Evolutionary conservation across 805 yeast species (phyloP).

Genomic region (Vanderwaltozyma tropicalis): DNA sequence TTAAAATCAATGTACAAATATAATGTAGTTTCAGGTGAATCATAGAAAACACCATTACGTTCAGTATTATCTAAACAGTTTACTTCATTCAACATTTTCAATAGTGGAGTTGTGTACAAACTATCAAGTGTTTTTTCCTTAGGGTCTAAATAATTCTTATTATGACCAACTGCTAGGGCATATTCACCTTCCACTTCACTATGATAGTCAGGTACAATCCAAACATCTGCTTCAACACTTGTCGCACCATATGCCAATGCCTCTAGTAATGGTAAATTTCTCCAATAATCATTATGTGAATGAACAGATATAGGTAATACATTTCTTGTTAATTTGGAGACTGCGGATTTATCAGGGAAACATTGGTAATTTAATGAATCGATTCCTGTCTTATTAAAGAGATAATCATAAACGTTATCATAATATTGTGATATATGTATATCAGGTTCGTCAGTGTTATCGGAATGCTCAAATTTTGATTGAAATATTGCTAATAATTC

Average conservation of each 20-base stretch:
- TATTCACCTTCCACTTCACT: conserved; percentile 24
- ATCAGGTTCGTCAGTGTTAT: background rate
- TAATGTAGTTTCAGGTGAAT: conserved; percentile 39
- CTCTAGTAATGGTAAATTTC: conserved; percentile 45
- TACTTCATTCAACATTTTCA: conserved; percentile 36
- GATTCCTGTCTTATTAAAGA: background rate
- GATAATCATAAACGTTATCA: background rate
- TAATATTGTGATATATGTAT: background rate
- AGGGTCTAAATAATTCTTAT: conserved; percentile 35
- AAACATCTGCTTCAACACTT: conserved; percentile 60
- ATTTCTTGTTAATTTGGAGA: conserved; percentile 18
- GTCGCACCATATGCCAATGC: conserved; percentile 43
- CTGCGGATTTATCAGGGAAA: conserved; percentile 6
- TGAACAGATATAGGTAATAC: conserved; percentile 33
- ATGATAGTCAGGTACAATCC: conserved; percentile 31
- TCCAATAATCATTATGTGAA: conserved; percentile 65
- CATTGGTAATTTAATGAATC: background rate
- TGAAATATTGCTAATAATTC: conserved; percentile 2
- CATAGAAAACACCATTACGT: conserved; percentile 34
- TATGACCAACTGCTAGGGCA: conserved; percentile 55
- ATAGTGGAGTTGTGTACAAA: conserved; percentile 47
- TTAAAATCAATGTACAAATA: conserved; percentile 58
- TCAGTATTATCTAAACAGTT: conserved; percentile 28
- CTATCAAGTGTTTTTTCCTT: conserved; percentile 35
- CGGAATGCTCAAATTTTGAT: background rate